A percentile compares a stretch with the other conserved stretches of the same genome.
phyloP scores from a whole-genome alignment of 2,329 filamentous ascomycete species.

The Coleophoma eucalyptorum region DNA sequence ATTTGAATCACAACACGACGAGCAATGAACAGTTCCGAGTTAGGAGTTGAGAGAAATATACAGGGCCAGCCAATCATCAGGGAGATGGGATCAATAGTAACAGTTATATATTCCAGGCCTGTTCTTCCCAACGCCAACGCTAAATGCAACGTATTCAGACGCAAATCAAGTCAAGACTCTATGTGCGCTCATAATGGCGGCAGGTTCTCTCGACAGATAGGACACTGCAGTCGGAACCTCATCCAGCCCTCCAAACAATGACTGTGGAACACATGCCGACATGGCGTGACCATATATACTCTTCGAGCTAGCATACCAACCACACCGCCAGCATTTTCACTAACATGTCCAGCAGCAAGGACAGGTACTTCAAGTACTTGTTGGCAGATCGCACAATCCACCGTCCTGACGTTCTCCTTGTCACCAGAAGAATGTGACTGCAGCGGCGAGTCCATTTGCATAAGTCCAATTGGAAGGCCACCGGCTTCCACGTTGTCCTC shows the following conservation, averaged over 20 bases:
- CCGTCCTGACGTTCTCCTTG: constrained; percentile 45
- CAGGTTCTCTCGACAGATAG: constrained; percentile 87
- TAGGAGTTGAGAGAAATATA: too few species aligned
- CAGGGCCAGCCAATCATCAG: too few species aligned
- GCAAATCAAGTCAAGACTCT: too few species aligned
- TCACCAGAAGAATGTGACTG: constrained; percentile 23
- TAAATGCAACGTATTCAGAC: too few species aligned
- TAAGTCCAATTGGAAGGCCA: constrained; percentile 74
- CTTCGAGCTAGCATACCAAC: constrained; percentile 73
- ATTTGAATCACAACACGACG: too few species aligned
- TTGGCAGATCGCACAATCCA: constrained; percentile 95
- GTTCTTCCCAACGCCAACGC: too few species aligned
- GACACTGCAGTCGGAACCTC: constrained; percentile 87
- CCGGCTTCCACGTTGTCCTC: constrained; percentile 80
- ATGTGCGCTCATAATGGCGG: constrained; percentile 64
- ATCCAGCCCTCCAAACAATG: constrained; percentile 94
- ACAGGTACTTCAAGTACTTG: constrained; percentile 89
- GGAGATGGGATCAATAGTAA: too few species aligned
- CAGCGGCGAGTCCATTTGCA: constrained; percentile 26
- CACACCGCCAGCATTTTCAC: constrained; percentile 43
- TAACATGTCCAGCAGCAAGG: constrained; percentile 49
- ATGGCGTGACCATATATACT: constrained; percentile 96
- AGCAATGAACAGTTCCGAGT: too few species aligned
- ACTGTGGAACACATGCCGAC: constrained; percentile 92
- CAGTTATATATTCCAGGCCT: too few species aligned